Evolutionary conservation across 1,284 basidiomycete genomes (phyloP).

Genomic region (Puccinia novopanici): DNA sequence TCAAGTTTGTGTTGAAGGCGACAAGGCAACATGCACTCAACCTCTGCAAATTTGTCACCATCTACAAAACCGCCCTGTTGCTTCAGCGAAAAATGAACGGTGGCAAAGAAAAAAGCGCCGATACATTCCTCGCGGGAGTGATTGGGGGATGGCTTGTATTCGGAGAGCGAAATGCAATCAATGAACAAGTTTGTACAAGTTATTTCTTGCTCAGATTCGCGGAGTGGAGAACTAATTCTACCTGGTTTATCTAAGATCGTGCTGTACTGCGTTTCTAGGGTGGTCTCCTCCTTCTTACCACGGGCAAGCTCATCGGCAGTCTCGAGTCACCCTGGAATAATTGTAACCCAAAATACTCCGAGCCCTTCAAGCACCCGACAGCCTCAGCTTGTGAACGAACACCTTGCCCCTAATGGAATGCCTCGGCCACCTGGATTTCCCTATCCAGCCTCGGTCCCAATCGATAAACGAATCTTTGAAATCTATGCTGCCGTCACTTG

Average conservation of each 20-base stretch:
- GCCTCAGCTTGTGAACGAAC: constrained; percentile 56
- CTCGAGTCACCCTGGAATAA: constrained; percentile 55
- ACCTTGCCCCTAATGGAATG: constrained; percentile 57
- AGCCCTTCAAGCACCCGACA: constrained; percentile 53
- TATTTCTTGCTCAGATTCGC: neutral
- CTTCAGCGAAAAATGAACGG: constrained; percentile 72
- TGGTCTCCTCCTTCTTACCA: constrained; percentile 56
- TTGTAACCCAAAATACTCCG: constrained; percentile 56
- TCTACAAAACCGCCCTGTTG: constrained; percentile 86
- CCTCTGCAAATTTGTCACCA: constrained; percentile 85
- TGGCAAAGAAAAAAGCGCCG: constrained; percentile 75
- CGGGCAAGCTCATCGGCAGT: constrained; percentile 53
- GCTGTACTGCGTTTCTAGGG: constrained; percentile 67
- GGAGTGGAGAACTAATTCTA: neutral
- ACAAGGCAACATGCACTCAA: constrained; percentile 85
- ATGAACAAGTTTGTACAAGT: constrained; percentile 78
- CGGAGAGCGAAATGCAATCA: constrained; percentile 90
- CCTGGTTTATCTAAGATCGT: constrained; percentile 72
- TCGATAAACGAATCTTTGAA: constrained; percentile 78
- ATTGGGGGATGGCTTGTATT: constrained; percentile 91
- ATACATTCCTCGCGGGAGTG: constrained; percentile 90
- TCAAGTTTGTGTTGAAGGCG: constrained; percentile 74
- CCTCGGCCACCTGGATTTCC: constrained; percentile 58
- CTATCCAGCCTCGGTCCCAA: constrained; percentile 70
- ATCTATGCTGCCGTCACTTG: constrained; percentile 86